These are phyloP conservation scores for Akanthomyces muscarius DNA, from an alignment of 2,329 filamentous ascomycete species.

Conservation along the genomic window DNA sequence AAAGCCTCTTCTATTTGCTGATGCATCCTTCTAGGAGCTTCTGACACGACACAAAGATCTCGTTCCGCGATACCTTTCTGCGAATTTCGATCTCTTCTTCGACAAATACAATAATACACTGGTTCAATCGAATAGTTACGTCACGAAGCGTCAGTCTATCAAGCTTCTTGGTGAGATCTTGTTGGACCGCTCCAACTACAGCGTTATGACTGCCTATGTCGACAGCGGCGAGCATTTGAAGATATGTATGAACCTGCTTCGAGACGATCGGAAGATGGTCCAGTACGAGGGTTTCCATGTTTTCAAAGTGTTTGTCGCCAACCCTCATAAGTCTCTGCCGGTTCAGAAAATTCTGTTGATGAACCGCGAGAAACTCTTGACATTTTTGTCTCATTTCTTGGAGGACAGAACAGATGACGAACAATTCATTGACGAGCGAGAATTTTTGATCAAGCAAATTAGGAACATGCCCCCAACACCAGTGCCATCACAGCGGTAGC, in stretches of 20 bases:
- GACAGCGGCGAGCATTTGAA: conserved; percentile 94
- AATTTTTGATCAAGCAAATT: conserved; percentile 95
- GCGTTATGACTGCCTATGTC: conserved; percentile 96
- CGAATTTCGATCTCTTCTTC: conserved; percentile 94
- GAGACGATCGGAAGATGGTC: conserved; percentile 97
- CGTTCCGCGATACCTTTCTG: conserved; percentile 79
- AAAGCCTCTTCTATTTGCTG: background rate
- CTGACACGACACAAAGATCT: conserved; percentile 91
- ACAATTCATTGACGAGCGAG: conserved; percentile 97
- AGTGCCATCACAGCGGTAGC: conserved; percentile 46
- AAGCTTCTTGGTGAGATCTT: conserved; percentile 94
- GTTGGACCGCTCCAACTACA: conserved; percentile 92
- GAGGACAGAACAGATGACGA: conserved; percentile 96
- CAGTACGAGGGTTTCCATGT: conserved; percentile 99
- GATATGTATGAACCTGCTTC: conserved; percentile 94
- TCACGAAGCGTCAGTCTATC: conserved; percentile 96
- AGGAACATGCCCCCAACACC: conserved; percentile 60
- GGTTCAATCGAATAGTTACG: conserved; percentile 90
- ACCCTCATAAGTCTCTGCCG: conserved; percentile 94
- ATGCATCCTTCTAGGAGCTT: conserved; percentile 61
- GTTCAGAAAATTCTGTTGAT: conserved; percentile 95
- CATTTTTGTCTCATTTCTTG: conserved; percentile 85
- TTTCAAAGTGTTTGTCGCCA: conserved; percentile 99
- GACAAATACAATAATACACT: conserved; percentile 81
- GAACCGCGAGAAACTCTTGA: conserved; percentile 86